phyloP scores from a whole-genome alignment of 2,329 filamentous ascomycete genomes.

The Phialocephala subalpina region DNA sequence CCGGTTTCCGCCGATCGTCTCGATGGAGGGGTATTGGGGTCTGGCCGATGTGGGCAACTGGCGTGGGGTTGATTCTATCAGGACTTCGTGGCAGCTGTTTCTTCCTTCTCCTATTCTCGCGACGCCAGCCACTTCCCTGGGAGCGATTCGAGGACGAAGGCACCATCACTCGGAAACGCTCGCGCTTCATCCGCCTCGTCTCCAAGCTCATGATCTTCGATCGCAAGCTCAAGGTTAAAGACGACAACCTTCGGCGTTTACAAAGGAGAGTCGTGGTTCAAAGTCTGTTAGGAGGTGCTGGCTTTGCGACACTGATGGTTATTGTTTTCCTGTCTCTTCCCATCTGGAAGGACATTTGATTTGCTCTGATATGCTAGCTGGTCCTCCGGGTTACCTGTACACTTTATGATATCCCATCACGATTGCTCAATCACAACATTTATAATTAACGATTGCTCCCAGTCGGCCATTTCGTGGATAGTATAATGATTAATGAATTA shows the following conservation, averaged over 20 bases:
- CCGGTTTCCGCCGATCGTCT: slow-evolving; percentile 47
- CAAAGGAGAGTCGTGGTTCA: slow-evolving; percentile 56
- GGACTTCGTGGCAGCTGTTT: slow-evolving; percentile 57
- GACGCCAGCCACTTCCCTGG: slow-evolving; percentile 56
- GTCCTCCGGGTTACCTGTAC: background rate
- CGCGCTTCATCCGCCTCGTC: slow-evolving; percentile 43
- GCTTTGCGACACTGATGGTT: slow-evolving; percentile 74
- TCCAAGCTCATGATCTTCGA: slow-evolving; percentile 56
- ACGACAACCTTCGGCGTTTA: slow-evolving; percentile 50
- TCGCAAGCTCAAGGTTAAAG: slow-evolving; percentile 54
- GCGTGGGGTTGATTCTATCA: slow-evolving; percentile 52
- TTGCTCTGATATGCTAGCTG: background rate
- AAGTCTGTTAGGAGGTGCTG: slow-evolving; percentile 73
- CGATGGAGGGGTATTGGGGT: slow-evolving; percentile 52
- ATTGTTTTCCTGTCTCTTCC: slow-evolving; percentile 63
- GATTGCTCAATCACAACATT: background rate
- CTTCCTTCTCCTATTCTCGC: slow-evolving; percentile 55
- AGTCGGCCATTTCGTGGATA: background rate
- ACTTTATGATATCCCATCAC: background rate
- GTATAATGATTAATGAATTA: slow-evolving; percentile 11
- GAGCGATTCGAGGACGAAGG: slow-evolving; percentile 53
- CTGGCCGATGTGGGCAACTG: slow-evolving; percentile 56
- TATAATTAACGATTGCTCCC: background rate
- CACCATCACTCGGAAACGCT: slow-evolving; percentile 10
- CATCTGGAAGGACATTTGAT: slow-evolving; percentile 48